Evolutionary conservation across 257 asterid species (phyloP).

Genomic region (Solanum virginianum): DNA sequence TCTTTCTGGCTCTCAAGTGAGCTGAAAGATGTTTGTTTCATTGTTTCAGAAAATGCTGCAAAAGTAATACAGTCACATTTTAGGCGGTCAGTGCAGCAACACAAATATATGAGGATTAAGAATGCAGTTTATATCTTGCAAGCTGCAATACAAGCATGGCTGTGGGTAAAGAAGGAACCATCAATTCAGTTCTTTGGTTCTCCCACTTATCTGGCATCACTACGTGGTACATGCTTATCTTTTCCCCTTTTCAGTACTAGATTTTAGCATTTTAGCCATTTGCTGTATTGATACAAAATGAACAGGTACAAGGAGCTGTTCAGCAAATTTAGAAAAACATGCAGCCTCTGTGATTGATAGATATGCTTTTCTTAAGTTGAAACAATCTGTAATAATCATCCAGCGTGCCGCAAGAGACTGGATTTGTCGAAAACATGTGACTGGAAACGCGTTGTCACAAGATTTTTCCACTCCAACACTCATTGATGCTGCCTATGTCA

Average conservation of each 20-base stretch:
- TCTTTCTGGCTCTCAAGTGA: background rate
- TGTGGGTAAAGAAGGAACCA: conserved; percentile 32
- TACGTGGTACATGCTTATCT: conserved; percentile 16
- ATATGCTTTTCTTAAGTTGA: conserved; percentile 44
- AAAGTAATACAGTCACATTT: conserved; percentile 67
- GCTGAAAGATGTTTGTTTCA: conserved; percentile 1
- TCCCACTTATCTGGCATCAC: conserved; percentile 20
- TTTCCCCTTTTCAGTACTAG: background rate
- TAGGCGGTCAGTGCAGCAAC: conserved; percentile 35
- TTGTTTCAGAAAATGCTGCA: conserved; percentile 77
- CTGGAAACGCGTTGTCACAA: background rate
- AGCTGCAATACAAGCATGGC: conserved; percentile 50
- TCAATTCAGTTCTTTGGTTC: conserved; percentile 8
- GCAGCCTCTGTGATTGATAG: conserved; percentile 37
- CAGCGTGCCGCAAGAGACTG: conserved; percentile 53
- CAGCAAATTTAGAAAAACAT: conserved; percentile 17
- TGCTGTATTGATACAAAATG: background rate
- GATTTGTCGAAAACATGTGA: conserved; percentile 22
- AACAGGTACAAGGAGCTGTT: conserved; percentile 15
- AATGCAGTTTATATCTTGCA: conserved; percentile 52
- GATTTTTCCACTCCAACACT: conserved; percentile 3
- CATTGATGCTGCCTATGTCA: conserved; percentile 21
- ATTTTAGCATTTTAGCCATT: background rate
- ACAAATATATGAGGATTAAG: conserved; percentile 33
- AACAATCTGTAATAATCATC: conserved; percentile 30